Conservation (phyloP, 2,329 filamentous ascomycete species). For the Furcasterigmium sp. region DNA sequence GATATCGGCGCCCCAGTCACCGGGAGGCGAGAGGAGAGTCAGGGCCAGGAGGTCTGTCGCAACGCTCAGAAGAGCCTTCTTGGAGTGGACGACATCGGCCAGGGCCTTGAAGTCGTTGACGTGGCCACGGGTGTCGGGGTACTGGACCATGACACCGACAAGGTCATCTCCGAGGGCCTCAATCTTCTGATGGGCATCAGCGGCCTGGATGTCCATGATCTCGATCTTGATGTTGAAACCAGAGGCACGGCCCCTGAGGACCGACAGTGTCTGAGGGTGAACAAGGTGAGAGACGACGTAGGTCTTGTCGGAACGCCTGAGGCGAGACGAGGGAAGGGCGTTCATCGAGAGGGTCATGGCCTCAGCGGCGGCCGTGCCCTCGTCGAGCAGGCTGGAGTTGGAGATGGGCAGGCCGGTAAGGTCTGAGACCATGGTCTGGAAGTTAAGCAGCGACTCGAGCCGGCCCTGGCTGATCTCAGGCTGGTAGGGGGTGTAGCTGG, state of each 20-base stretch:
- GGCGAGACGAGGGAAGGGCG: slow-evolving; percentile 62
- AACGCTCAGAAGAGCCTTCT: slow-evolving; percentile 75
- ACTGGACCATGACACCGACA: slow-evolving; percentile 89
- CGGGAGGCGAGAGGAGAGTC: slow-evolving; percentile 81
- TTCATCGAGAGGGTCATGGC: slow-evolving; percentile 92
- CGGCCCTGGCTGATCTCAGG: slow-evolving; percentile 95
- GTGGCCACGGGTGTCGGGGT: slow-evolving; percentile 82
- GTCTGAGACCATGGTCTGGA: slow-evolving; percentile 88
- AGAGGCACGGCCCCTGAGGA: slow-evolving; percentile 78
- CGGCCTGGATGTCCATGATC: slow-evolving; percentile 63
- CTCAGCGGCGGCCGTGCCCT: slow-evolving; percentile 88
- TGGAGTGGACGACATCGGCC: slow-evolving; percentile 71
- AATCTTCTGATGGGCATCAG: slow-evolving; percentile 56
- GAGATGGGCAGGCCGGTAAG: slow-evolving; percentile 81
- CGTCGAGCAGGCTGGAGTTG: slow-evolving; percentile 87
- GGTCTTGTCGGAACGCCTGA: slow-evolving; percentile 70
- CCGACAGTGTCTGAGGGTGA: slow-evolving; percentile 80
- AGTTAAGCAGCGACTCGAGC: slow-evolving; percentile 88
- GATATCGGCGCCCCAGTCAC: slow-evolving; percentile 92
- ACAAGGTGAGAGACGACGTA: slow-evolving; percentile 79
- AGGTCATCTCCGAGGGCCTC: slow-evolving; percentile 74
- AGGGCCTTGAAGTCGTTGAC: slow-evolving; percentile 70
- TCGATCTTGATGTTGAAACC: slow-evolving; percentile 85
- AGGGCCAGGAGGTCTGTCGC: slow-evolving; percentile 86
- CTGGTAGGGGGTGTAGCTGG: slow-evolving; percentile 96